Evolutionary conservation across 441 rosid species (phyloP), one percentile per base, ranked within the genome.

Genomic region (Bocquillonia castaneifolia): DNA sequence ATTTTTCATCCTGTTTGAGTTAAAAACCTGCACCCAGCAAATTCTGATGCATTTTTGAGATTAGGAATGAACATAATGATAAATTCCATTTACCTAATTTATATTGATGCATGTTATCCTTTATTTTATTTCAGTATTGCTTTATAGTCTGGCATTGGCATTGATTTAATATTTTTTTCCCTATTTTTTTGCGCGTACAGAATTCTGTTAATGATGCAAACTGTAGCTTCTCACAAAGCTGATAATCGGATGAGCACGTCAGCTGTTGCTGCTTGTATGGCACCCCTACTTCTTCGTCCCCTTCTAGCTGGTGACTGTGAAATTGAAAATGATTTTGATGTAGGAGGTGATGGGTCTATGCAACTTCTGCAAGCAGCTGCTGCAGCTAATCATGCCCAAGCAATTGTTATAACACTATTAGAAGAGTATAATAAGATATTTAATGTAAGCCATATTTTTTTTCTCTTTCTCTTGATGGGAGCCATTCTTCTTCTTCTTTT

Each of bases 181-280:
- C 68, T 39, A 22, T 61, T 48, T 47, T 63, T 68, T 37, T 78
- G 36, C 69, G 15, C 50, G 59, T 80, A 78, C 81, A 94, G 99
- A 86, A 92, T 92, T 76, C 87, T 95, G 71, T 64, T 69, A 74
- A 91, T 95, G 99, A 95, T 95, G 99, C 93, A 86, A 86, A 63
- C 69, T 68, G 84, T 95, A 73, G 91, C 98, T 77, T 85, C 92
- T 69, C 79, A 84, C 76, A 91, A 84, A 85, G 72, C 76, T 65
- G 85, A 70, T 76, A 95, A 92, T 77, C 85, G 90, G 74, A 95
- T 95, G 99, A 92, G 96, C 89, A 68, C 87, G 73, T 88, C 97
- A 62, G 98, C 99, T 25, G 99, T 95, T 72, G 97, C 99, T 53
- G 99, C 98, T 74, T 92, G 99, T 82, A 92, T 92, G 98, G 99